phyloP scores from a whole-genome alignment of 169 alveolate genomes.

The Theileria orientalis region DNA sequence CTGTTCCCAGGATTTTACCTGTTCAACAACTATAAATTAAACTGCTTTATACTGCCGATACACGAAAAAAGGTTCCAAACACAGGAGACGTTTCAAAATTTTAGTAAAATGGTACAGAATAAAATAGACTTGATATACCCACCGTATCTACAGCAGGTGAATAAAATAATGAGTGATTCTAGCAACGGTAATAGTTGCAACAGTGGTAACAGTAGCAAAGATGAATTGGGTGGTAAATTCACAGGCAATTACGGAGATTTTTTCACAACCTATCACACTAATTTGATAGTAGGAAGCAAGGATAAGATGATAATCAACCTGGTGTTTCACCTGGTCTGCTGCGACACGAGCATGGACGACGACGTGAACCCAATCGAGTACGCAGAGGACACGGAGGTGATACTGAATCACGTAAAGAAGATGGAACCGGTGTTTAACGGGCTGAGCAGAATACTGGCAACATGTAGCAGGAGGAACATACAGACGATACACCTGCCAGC shows the following conservation, averaged over 20 bases:
- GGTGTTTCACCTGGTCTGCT: slow-evolving; percentile 51
- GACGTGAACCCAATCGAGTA: slow-evolving; percentile 26
- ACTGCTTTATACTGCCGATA: slow-evolving; percentile 49
- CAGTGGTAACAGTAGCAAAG: not conserved
- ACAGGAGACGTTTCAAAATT: slow-evolving; percentile 24
- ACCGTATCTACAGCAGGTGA: not conserved
- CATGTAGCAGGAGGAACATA: slow-evolving; percentile 28
- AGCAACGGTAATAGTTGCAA: not conserved
- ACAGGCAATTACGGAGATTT: slow-evolving; percentile 12
- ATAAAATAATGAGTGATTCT: not conserved
- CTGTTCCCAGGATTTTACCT: slow-evolving; percentile 21
- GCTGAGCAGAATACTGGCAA: slow-evolving; percentile 17
- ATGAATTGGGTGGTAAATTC: not conserved
- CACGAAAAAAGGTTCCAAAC: slow-evolving; percentile 28
- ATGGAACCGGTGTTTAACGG: slow-evolving; percentile 39
- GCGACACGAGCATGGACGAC: slow-evolving; percentile 34
- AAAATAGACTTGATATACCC: slow-evolving; percentile 41
- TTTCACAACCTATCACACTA: slow-evolving; percentile 24
- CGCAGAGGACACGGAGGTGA: slow-evolving; percentile 49
- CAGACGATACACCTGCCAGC: slow-evolving; percentile 56
- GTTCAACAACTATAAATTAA: slow-evolving; percentile 12
- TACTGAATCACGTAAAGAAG: slow-evolving; percentile 10
- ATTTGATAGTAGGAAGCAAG: slow-evolving; percentile 25
- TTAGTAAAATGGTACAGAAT: slow-evolving; percentile 34
- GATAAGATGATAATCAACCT: slow-evolving; percentile 26